These are phyloP conservation scores for Taiwanofungus camphoratus DNA, from an alignment of 1,284 basidiomycete genomes.

Conservation along the genomic window DNA sequence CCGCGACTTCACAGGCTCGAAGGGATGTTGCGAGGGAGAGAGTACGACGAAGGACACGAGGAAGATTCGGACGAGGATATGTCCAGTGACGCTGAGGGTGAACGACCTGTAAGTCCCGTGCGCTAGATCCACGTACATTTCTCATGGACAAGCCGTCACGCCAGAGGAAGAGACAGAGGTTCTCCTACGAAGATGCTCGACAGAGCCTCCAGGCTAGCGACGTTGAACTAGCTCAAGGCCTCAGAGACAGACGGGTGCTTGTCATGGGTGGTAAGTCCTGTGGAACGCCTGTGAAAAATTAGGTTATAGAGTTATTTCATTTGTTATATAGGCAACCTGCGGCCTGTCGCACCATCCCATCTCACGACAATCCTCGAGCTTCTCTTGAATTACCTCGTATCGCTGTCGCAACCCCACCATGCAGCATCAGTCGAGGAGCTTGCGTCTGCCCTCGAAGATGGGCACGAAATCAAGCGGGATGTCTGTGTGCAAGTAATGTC, in stretches of 20 bases:
- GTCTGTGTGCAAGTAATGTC: constrained; percentile 66
- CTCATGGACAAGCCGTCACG: not conserved
- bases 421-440: constrained; percentile 51
- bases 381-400: constrained; percentile 65
- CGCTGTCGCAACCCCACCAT: constrained; percentile 43
- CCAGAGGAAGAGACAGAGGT: constrained; percentile 29
- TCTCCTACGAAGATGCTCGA: constrained; percentile 57
- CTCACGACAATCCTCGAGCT: constrained; percentile 69
- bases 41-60: constrained; percentile 56
- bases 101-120: constrained; percentile 12
- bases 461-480: constrained; percentile 63
- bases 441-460: constrained; percentile 52
- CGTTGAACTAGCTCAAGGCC: constrained; percentile 55
- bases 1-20: constrained; percentile 70
- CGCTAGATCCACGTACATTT: not conserved
- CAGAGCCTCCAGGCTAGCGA: constrained; percentile 76
- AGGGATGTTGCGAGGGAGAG: constrained; percentile 52
- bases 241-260: constrained; percentile 66
- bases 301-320: no score
- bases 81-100: constrained; percentile 30
- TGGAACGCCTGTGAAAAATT: not conserved
- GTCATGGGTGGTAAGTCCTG: constrained; percentile 55
- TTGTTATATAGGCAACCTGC: constrained; percentile 46
- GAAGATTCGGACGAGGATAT: constrained; percentile 43
- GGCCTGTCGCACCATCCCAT: constrained; percentile 61